phyloP scores from a whole-genome alignment of 2,329 filamentous ascomycete species.

The Diaporthe destruens region DNA sequence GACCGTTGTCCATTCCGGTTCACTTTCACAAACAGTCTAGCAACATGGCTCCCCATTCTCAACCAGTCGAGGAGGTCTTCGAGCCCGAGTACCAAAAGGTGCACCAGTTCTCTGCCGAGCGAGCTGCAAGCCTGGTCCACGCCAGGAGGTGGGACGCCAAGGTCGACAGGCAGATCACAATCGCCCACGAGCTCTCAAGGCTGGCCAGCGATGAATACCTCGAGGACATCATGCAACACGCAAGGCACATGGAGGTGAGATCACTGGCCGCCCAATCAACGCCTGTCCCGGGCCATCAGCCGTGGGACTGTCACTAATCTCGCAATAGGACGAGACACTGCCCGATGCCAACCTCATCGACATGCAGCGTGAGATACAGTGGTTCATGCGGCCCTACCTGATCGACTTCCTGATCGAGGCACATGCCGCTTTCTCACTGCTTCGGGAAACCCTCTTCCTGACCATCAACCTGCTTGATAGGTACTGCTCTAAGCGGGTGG shows the following conservation, averaged over 20 bases:
- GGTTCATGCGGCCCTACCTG: slow-evolving; percentile 99
- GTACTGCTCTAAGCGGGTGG: slow-evolving; percentile 97
- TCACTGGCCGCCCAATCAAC: slow-evolving; percentile 44
- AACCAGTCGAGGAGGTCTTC: slow-evolving; percentile 49
- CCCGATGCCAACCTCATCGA: slow-evolving; percentile 98
- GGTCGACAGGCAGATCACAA: slow-evolving; percentile 82
- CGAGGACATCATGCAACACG: slow-evolving; percentile 93
- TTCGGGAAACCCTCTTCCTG: slow-evolving; percentile 95
- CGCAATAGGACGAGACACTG: slow-evolving; percentile 79
- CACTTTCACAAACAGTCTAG: slow-evolving; percentile 43
- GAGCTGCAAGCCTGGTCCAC: slow-evolving; percentile 40
- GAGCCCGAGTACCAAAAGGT: slow-evolving; percentile 39
- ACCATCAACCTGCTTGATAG: slow-evolving; percentile 96
- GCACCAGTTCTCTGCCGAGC: slow-evolving; percentile 41
- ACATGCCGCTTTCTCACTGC: slow-evolving; percentile 91
- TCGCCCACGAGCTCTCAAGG: slow-evolving; percentile 89
- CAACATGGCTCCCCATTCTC: slow-evolving; percentile 51
- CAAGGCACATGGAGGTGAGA: slow-evolving; percentile 91
- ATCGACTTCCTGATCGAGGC: slow-evolving; percentile 99
- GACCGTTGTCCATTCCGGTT: slow-evolving; percentile 39
- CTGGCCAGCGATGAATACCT: slow-evolving; percentile 90
- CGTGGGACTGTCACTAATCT: slow-evolving; percentile 21
- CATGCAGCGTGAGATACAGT: slow-evolving; percentile 98
- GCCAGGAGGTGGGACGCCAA: slow-evolving; percentile 42
- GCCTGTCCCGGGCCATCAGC: neutral